phyloP scores from a whole-genome alignment of 202 grass and related monocot species.

The Alloteropsis angusta region DNA sequence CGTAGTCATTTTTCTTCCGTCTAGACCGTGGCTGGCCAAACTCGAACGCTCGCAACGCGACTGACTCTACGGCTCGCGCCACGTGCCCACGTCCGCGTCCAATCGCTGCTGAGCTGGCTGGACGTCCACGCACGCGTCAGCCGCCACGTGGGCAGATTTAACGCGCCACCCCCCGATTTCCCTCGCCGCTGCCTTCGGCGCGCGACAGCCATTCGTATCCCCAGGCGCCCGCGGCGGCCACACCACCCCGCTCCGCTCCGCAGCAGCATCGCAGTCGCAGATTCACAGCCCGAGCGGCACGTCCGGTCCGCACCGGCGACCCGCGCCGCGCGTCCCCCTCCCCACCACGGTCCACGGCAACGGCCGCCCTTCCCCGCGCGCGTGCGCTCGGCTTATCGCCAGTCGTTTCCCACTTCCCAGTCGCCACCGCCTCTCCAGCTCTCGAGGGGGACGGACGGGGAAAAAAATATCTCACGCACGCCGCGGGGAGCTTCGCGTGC shows the following conservation, averaged over 20 bases:
- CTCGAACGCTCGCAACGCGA: too few relatives aligned
- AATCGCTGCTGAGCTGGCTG: not conserved
- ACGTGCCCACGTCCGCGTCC: not conserved
- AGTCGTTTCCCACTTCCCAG: not conserved
- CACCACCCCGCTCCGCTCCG: not conserved
- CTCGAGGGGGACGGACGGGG: not conserved
- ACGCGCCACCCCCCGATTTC: not conserved
- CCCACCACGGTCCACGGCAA: not conserved
- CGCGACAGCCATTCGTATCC: not conserved
- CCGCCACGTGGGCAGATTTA: not conserved
- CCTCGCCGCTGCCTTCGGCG: not conserved
- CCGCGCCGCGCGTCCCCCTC: not conserved
- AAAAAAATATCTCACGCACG: constrained; percentile 4
- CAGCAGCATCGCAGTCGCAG: not conserved
- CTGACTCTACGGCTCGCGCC: too few relatives aligned
- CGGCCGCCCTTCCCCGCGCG: not conserved
- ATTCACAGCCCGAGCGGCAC: too few relatives aligned
- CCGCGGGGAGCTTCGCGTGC: not conserved
- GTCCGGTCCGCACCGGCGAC: not conserved
- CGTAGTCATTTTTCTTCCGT: too few relatives aligned
- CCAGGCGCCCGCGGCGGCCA: not conserved
- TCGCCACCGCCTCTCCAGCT: not conserved
- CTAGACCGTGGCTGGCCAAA: too few relatives aligned
- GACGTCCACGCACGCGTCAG: not conserved
- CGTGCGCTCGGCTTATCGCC: too few relatives aligned